A percentile compares a stretch with the other conserved stretches of the same genome.
Evolutionary conservation across 768 basidiomycete genomes (phyloP).

Genomic region (Hygrocybe coccinea): DNA sequence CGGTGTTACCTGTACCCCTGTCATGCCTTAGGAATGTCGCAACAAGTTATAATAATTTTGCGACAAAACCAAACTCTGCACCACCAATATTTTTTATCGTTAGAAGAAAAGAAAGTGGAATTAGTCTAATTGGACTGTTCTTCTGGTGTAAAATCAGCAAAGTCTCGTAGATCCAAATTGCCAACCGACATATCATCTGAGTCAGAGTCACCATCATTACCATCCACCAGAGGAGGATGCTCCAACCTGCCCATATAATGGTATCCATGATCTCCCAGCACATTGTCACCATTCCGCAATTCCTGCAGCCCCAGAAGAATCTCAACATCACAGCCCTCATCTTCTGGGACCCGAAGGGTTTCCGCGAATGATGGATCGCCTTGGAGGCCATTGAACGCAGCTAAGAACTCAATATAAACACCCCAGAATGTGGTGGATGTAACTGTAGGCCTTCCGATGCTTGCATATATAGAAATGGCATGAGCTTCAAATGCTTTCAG

Average conservation of each 20-base stretch:
- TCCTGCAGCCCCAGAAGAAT: not conserved
- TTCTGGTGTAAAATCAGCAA: not conserved
- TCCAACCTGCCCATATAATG: not conserved
- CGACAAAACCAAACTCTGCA: too few species aligned
- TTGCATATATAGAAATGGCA: conserved; percentile 16
- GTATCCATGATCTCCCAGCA: not conserved
- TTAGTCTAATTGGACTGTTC: not conserved
- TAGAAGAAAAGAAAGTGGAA: not conserved
- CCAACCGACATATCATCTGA: not conserved
- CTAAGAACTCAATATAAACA: not conserved
- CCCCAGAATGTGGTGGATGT: conserved; percentile 21
- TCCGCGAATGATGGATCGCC: not conserved
- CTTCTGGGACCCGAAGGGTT: not conserved
- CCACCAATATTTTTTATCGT: not conserved
- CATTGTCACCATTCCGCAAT: not conserved
- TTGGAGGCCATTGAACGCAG: not conserved
- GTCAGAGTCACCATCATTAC: too few species aligned
- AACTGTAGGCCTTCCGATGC: conserved; percentile 22
- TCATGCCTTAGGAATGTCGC: too few species aligned
- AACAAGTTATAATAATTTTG: too few species aligned
- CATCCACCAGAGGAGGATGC: not conserved
- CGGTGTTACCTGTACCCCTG: too few species aligned
- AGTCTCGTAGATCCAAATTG: not conserved
- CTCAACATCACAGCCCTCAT: not conserved
- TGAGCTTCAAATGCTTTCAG: conserved; percentile 25